Evolutionary conservation across 768 basidiomycete genomes (phyloP).

Genomic region (Auriscalpium orientale): DNA sequence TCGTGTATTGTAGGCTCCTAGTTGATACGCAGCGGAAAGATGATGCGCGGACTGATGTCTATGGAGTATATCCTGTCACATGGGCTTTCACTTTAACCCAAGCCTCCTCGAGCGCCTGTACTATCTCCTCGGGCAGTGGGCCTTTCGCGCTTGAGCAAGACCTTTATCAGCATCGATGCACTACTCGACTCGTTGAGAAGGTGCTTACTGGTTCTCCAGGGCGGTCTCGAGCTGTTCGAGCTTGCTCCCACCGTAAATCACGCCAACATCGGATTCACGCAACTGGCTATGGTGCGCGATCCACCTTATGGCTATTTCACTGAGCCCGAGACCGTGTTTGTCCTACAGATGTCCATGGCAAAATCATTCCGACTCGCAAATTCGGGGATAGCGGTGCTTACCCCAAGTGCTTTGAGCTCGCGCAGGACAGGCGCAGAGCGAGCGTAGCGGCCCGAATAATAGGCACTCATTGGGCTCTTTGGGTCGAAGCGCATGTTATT

Average conservation of each 20-base stretch:
- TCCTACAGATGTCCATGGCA: constrained; percentile 18
- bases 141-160: constrained; percentile 16
- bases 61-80: background rate
- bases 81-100: constrained; percentile 25
- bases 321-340: constrained; percentile 25
- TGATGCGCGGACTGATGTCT: no score
- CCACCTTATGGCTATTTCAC: constrained; percentile 36
- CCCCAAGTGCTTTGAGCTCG: background rate
- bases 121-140: constrained; percentile 31
- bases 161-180: background rate
- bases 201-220: constrained; percentile 11
- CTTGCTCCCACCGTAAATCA: constrained; percentile 34
- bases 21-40: no score
- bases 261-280: constrained; percentile 22
- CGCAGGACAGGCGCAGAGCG: background rate
- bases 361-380: background rate
- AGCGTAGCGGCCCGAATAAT: background rate
- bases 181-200: background rate
- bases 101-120: constrained; percentile 27
- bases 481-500: constrained; percentile 1
- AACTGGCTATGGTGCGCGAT: constrained; percentile 32
- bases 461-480: background rate
- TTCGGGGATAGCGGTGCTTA: background rate
- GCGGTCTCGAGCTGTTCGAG: constrained; percentile 27
- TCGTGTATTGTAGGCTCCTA: no score